Conservation (phyloP, 352 stramenopile species). For the Pythium aquatile region DNA sequence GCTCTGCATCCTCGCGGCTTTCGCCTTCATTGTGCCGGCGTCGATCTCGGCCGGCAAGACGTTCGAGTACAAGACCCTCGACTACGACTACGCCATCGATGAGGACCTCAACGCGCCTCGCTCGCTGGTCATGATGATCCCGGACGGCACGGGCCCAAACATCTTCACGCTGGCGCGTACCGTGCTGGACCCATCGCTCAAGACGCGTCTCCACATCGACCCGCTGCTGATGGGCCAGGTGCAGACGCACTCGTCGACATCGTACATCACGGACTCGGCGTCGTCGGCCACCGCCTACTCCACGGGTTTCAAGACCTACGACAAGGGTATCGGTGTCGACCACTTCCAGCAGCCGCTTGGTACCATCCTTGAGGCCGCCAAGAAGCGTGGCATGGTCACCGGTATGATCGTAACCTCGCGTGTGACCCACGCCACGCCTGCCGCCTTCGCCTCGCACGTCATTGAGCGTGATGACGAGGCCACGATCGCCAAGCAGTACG, state of each 20-base stretch:
- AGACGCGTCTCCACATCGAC: slow-evolving; percentile 62
- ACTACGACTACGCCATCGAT: slow-evolving; percentile 60
- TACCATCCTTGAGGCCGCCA: slow-evolving; percentile 62
- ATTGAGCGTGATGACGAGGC: slow-evolving; percentile 52
- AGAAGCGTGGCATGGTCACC: slow-evolving; percentile 61
- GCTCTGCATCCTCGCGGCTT: slow-evolving; percentile 31
- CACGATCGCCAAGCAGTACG: slow-evolving; percentile 58
- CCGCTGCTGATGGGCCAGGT: slow-evolving; percentile 51
- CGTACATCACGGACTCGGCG: slow-evolving; percentile 68
- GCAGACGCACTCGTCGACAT: slow-evolving; percentile 62
- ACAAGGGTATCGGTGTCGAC: slow-evolving; percentile 56
- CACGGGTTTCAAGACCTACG: slow-evolving; percentile 68
- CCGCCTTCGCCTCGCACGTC: slow-evolving; percentile 54
- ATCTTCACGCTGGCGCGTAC: slow-evolving; percentile 59
- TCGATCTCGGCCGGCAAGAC: slow-evolving; percentile 23
- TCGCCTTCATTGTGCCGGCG: slow-evolving; percentile 27
- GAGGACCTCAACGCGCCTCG: slow-evolving; percentile 41
- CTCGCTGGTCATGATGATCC: slow-evolving; percentile 77
- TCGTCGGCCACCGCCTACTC: slow-evolving; percentile 53
- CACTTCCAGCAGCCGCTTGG: slow-evolving; percentile 51
- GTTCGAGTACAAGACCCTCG: slow-evolving; percentile 65
- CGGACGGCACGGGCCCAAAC: slow-evolving; percentile 61
- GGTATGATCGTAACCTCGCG: slow-evolving; percentile 69
- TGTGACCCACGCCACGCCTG: slow-evolving; percentile 61
- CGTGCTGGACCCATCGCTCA: slow-evolving; percentile 49